Percentiles rank a stretch among this genome's conserved stretches.
phyloP scores from a whole-genome alignment of 148 eudicot genomes.

The Heliamphora exappendiculata region DNA sequence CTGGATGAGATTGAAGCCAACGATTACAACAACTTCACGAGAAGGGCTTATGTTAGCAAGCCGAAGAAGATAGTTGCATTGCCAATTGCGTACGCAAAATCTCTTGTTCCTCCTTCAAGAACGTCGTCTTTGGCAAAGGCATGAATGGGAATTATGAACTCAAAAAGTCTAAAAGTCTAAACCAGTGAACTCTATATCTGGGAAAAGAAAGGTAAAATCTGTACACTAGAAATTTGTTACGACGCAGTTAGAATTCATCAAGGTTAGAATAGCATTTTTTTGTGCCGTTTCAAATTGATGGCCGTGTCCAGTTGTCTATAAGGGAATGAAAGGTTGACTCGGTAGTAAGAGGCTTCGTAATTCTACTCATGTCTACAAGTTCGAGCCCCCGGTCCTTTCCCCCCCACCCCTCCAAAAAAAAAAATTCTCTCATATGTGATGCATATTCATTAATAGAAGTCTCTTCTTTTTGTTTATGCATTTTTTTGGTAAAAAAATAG shows the following conservation, averaged over 20 bases:
- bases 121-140: constrained; percentile 36
- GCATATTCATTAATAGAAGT: too few species aligned
- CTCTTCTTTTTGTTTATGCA: too few species aligned
- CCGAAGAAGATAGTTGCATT: constrained; percentile 73
- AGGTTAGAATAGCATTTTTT: not conserved
- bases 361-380: too few species aligned
- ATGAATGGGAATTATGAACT: constrained; percentile 5
- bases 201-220: not conserved
- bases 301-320: too few species aligned
- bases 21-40: constrained; percentile 89
- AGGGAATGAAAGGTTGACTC: too few species aligned
- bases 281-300: not conserved
- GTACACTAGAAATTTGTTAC: not conserved
- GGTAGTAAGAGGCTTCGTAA: too few species aligned
- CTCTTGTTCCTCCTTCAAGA: constrained; percentile 55
- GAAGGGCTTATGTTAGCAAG: constrained; percentile 84
- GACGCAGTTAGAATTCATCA: constrained; percentile 7
- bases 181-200: not conserved
- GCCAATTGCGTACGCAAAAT: constrained; percentile 70
- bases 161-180: not conserved
- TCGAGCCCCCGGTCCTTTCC: too few species aligned
- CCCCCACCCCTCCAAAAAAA: too few species aligned
- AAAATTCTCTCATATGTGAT: too few species aligned
- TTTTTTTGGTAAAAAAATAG: too few species aligned
- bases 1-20: constrained; percentile 92